Base-by-base conservation (phyloP, 1,284 basidiomycete genomes). In the Fomitopsis betulina region DNA sequence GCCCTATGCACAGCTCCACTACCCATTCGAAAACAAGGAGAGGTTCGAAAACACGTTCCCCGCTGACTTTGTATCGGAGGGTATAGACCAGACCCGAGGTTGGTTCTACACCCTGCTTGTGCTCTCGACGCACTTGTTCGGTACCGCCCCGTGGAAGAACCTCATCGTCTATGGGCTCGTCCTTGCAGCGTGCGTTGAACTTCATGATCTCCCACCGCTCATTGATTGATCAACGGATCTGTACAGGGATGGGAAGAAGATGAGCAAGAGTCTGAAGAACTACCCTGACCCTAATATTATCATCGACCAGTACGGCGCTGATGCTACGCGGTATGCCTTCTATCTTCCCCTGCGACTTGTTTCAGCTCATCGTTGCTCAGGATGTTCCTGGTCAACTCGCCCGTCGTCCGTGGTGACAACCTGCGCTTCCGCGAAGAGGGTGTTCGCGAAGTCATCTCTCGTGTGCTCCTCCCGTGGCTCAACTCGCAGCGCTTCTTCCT, bases 51-150 rank as follows among this genome's bases (percentile, higher is more conserved):
- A 78, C 35, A 86, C 85, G 13, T 98, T 95, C 81, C 97, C 97
- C 5, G 97, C 95, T n/a, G 91, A 99, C 71, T 99, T 99, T 72
- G 89, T 99, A 53, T 96, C 91, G 7, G 97, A 99, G 74, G 97
- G 96, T 72, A 97, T 95, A 60, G 93, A 96, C 72, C 93, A 96
- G 74, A 96, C 93, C 39, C 84, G 95, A 69, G 96, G 96, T 43
- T 99, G 97, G 97, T 99, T 99, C 86, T 99, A 99, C 79, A 99
- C 97, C 4, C 78, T 99, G 25, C 86, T 99, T 54, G 96, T 99
- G 7, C 81, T 99, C 27, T 94, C 92, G 30, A 98, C 95, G 13
- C 96, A 97, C 72, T 81, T 99, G 49, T 98, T 98, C 68, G 89
- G 90, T 56, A 88, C 77, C 59, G 96, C 97, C 7, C 96, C 97